Evolutionary conservation across 2,329 filamentous ascomycete species (phyloP).

Genomic region (Verticillium longisporum): DNA sequence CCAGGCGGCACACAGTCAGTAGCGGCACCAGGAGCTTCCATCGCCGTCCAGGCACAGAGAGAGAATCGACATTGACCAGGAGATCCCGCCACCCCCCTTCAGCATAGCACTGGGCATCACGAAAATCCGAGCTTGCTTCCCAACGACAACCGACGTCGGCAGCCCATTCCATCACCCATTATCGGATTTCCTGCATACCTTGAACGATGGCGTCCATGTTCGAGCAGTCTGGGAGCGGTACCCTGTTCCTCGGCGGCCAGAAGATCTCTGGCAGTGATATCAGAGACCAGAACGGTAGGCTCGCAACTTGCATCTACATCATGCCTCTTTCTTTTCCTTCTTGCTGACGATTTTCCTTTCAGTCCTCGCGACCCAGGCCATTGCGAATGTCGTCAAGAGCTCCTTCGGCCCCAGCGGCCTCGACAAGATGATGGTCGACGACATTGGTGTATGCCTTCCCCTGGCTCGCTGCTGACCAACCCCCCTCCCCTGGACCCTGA

Average conservation of each 20-base stretch:
- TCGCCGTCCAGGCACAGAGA: conserved; percentile 11
- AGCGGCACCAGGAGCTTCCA: conserved; percentile 13
- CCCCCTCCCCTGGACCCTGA: conserved; percentile 11
- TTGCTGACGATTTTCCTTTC: conserved; percentile 14
- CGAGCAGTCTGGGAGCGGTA: conserved; percentile 90
- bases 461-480: conserved; percentile 10
- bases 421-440: conserved; percentile 99
- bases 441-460: conserved; percentile 70
- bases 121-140: neutral
- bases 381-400: conserved; percentile 97
- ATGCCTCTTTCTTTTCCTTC: neutral
- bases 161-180: neutral
- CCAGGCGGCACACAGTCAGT: neutral
- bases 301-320: conserved; percentile 6
- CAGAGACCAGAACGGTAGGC: conserved; percentile 85
- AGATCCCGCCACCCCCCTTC: neutral
- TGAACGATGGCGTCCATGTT: conserved; percentile 84
- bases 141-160: neutral
- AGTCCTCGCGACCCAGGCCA: conserved; percentile 93
- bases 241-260: conserved; percentile 90
- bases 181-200: conserved; percentile 1
- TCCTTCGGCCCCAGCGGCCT: conserved; percentile 95
- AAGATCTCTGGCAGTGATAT: conserved; percentile 98
- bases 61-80: conserved; percentile 3
- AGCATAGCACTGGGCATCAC: neutral